Evolutionary conservation across 805 yeast species (phyloP).

Genomic region (Yarrowia osloensis): DNA sequence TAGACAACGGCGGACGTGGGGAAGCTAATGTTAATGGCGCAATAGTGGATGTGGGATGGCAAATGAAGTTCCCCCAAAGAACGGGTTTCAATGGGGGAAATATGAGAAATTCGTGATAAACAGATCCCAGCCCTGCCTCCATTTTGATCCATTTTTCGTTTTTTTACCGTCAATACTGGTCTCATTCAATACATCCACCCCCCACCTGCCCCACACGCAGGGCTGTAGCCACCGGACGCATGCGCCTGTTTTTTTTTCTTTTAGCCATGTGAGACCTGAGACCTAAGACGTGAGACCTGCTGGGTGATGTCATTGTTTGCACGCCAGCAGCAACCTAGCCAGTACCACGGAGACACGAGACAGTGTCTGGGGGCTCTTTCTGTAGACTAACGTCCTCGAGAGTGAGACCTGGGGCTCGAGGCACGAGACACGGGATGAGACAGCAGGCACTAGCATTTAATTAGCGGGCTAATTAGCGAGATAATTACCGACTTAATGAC

Average conservation of each 20-base stretch:
- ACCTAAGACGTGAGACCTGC: no score
- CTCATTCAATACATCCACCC: neutral
- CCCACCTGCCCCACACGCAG: neutral
- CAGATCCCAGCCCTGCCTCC: neutral
- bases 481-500: no score
- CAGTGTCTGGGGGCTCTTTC: neutral
- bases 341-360: neutral
- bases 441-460: neutral
- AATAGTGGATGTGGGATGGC: neutral
- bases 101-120: no score
- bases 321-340: neutral
- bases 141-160: neutral
- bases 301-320: neutral
- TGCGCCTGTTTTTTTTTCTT: neutral
- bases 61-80: no score
- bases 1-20: slow-evolving; percentile 9
- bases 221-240: neutral
- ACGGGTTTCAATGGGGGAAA: no score
- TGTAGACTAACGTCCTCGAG: neutral
- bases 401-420: neutral
- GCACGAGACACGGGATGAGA: neutral
- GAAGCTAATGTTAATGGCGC: neutral
- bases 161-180: no score
- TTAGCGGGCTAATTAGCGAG: no score
- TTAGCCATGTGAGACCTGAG: neutral